These are phyloP conservation scores for Rhododendron ferrugineum DNA, from an alignment of 148 eudicot species.

Conservation along the genomic window DNA sequence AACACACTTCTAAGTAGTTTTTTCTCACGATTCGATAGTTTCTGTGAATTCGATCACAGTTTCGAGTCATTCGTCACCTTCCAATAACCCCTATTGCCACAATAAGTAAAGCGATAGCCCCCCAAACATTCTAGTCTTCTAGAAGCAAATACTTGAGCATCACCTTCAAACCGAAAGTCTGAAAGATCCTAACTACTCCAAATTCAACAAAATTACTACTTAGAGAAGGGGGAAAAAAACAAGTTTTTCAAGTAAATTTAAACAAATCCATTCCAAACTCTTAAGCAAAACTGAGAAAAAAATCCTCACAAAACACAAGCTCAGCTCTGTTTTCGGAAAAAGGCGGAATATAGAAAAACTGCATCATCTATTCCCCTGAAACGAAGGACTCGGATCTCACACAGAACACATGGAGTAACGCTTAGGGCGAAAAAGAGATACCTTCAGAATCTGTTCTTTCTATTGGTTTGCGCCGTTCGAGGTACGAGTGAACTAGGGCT, in stretches of 20 bases:
- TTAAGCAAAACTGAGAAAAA: not conserved
- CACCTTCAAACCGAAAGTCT: not conserved
- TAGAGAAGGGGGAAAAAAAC: not conserved
- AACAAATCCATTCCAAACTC: not conserved
- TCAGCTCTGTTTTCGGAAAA: not conserved
- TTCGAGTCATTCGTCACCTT: not conserved
- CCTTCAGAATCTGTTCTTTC: not conserved
- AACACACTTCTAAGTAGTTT: not conserved
- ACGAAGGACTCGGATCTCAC: not conserved
- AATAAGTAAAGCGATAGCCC: not conserved
- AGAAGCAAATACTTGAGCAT: not conserved
- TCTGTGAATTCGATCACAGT: not conserved
- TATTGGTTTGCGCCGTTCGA: not conserved
- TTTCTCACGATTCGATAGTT: not conserved
- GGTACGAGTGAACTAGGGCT: not conserved
- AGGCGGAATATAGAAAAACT: not conserved
- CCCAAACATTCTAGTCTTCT: not conserved
- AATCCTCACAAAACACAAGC: not conserved
- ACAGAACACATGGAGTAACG: not conserved
- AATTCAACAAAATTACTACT: not conserved
- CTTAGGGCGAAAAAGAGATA: not conserved
- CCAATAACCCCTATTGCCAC: not conserved
- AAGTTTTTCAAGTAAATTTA: not conserved
- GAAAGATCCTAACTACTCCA: not conserved
- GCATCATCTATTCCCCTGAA: not conserved